Evolutionary conservation across 345 rosid species (phyloP), one percentile per base, ranked within the genome.

Genomic region (Linum trigynum): DNA sequence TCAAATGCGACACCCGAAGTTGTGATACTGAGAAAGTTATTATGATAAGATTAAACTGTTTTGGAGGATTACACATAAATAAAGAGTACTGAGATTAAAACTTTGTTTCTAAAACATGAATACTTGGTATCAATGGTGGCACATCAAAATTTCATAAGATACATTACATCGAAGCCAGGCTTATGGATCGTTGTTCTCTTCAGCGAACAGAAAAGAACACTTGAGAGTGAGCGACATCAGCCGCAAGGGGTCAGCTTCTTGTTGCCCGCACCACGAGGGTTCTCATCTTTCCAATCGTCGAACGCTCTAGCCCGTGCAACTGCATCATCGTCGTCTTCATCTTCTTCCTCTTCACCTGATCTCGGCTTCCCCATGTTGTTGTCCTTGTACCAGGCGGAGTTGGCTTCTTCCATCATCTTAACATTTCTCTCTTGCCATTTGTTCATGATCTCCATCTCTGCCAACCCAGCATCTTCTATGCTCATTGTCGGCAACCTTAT

Each of bases 191-290:
- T 23, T 23, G 32, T 23, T 23, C 32, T 23, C 32, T 23, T 23
- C 32, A 23, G 32, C 32, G 32, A 23, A 23, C 32, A 23, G 32
- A 23, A 23, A 23, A 23, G 32, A 23, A 23, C 32, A 23, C 32
- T 23, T 23, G 32, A 23, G 32, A 23, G 32, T 23, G 32, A 23
- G 32, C 32, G 32, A 23, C 32, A 23, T 83, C 71, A 91, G 61
- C 99, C 98, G 61, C 98, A 95, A 17, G 96, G 98, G 0, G 99
- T 91, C 36, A 95, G 98, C 81, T 95, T 95, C 80, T 79, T 84
- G 74, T 91, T 91, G 69, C 98, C 99, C 1, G 96, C 99, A 59
- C 99, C 99, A 8, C 96, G 92, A 64, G 99, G 98, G 72, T 91
- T 81, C 7, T 95, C 99, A 5, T 95, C 99, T 73, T 95, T 95